phyloP scores from a whole-genome alignment of 192 early-diverging fungal genomes.

The Backusella luteola region DNA sequence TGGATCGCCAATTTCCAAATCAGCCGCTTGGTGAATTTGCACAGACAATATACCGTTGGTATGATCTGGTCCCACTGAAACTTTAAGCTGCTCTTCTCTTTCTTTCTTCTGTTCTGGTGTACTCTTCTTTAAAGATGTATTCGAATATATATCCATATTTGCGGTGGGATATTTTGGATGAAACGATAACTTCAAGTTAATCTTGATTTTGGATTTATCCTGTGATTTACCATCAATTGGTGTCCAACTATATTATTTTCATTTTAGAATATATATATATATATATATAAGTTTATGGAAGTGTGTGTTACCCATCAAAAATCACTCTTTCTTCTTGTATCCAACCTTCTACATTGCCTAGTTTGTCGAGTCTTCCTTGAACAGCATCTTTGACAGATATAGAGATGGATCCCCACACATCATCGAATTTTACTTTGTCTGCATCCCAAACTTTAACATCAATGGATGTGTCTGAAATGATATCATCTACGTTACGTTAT shows the following conservation, averaged over 20 bases:
- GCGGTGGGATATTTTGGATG: slow-evolving; percentile 30
- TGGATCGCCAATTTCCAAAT: slow-evolving; percentile 27
- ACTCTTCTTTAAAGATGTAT: neutral
- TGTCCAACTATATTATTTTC: slow-evolving; percentile 9
- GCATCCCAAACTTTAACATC: slow-evolving; percentile 36
- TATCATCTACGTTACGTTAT: slow-evolving; percentile 21
- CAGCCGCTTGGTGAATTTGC: slow-evolving; percentile 19
- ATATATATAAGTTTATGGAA: neutral
- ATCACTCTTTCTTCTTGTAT: slow-evolving; percentile 15
- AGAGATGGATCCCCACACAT: slow-evolving; percentile 20
- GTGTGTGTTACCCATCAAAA: slow-evolving; percentile 27
- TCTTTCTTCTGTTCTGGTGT: neutral
- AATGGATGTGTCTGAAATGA: slow-evolving; percentile 10
- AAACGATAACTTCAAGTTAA: slow-evolving; percentile 24
- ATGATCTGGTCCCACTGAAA: neutral
- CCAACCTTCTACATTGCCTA: slow-evolving; percentile 22
- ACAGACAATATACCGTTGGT: slow-evolving; percentile 10
- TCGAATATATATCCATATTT: slow-evolving; percentile 5
- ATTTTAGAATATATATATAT: neutral
- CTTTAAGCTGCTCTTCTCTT: neutral
- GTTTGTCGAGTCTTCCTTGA: slow-evolving; percentile 11
- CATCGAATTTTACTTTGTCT: slow-evolving; percentile 28
- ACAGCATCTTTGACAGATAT: slow-evolving; percentile 19
- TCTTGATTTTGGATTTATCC: slow-evolving; percentile 22
- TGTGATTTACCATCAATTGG: slow-evolving; percentile 27